Conservation (phyloP, 2,329 filamentous ascomycete genomes). For the Paecilomyces fulvus region DNA sequence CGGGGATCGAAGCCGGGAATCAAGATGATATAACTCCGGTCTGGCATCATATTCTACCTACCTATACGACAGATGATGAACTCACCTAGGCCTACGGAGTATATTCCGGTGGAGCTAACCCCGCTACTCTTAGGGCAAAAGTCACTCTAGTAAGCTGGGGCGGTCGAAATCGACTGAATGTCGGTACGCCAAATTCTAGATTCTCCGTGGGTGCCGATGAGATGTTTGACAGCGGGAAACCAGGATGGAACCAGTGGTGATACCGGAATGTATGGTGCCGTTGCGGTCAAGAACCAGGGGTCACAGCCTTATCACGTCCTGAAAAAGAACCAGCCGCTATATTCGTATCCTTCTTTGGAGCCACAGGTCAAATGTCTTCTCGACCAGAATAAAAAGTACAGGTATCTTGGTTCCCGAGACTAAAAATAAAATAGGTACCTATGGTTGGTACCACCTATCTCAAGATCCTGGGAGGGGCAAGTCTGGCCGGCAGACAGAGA, state of each 20-base stretch:
- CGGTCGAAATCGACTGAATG: not conserved
- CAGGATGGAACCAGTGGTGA: not conserved
- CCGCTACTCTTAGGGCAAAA: not conserved
- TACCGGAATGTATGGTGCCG: not conserved
- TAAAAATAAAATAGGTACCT: not conserved
- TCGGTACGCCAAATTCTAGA: not conserved
- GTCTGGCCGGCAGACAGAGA: not conserved
- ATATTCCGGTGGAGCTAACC: not conserved
- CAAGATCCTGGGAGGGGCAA: not conserved
- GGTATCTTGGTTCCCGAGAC: not conserved
- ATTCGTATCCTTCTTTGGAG: not conserved
- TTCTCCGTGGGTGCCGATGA: not conserved
- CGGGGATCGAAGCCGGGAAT: not conserved
- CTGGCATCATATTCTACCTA: not conserved
- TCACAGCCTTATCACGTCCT: not conserved
- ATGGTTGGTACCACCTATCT: not conserved
- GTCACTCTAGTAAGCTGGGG: not conserved
- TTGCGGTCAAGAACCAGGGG: not conserved
- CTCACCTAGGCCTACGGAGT: not conserved
- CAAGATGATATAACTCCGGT: not conserved
- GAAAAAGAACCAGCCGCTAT: not conserved
- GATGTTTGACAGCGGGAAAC: not conserved
- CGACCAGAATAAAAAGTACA: not conserved
- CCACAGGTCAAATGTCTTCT: not conserved
- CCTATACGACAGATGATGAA: not conserved